Base-by-base conservation (phyloP, 257 asterid genomes). In the Solanum virginianum region DNA sequence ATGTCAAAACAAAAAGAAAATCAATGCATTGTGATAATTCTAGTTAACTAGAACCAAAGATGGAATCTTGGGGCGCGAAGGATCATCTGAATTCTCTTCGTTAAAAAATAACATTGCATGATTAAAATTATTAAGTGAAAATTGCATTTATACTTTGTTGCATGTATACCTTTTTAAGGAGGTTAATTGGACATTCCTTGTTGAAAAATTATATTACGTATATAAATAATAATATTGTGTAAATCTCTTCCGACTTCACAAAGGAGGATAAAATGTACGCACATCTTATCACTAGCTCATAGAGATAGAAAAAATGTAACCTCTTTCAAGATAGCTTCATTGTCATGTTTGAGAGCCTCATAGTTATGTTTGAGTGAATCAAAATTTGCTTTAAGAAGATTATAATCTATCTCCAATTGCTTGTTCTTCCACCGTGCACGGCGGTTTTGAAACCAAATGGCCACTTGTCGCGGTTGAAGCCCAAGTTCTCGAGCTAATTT, bases 391-490 rank as follows among this genome's bases (percentile, higher is more conserved):
- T 92, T 93, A 16, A 94, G 97, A 8, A 93, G 72, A 41, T 94
- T 90, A 32, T 93, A 93, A 43, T 94, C 98, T 47, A 94, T 92
- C 90, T 94, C 99, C 49, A 94, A 83, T 72, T 93, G 95, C 92
- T 94, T 95, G 2, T 98, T 95, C 72, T 95, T 95, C 93, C 94
- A 95, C 75, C 97, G 89, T 0, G 98, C 99, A 0, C 98, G 95
- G 86, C 99, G 97, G 89, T 93, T 94, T 70, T 95, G 98, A 89
- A 95, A 95, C 99, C 99, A 95, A 62, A 95, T 94, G 32, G 98
- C 97, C 41, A 95, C 99, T 90, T 95, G 99, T 24, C 99, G 86
- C 22, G 99, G 99, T 92, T 95, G 98, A 88, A 94, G 41, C 0
- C 98, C 97, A 1, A 95, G 93, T 41, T 95, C 98, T 53, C 91